Percentiles rank a stretch among this genome's conserved stretches.
These are phyloP conservation scores for Amesomyces nigricolor DNA, from an alignment of 2,329 filamentous ascomycete species.

Conservation along the genomic window DNA sequence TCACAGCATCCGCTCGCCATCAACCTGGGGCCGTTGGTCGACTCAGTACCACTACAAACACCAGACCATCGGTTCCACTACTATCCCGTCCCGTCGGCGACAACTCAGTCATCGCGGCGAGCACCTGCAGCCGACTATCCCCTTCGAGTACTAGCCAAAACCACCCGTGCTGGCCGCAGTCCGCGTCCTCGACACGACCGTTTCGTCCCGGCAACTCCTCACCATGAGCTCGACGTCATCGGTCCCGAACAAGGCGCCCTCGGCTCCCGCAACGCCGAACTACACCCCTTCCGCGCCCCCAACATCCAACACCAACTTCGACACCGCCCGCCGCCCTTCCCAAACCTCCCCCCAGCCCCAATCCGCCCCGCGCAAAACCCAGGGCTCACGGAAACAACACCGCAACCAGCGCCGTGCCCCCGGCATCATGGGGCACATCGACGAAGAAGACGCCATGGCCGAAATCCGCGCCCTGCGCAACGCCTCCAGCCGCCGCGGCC, in stretches of 20 bases:
- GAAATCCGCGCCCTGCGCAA: conserved; percentile 62
- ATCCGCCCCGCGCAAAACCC: conserved; percentile 63
- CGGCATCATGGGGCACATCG: conserved; percentile 31
- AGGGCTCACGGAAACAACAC: conserved; percentile 74
- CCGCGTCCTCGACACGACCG: background rate
- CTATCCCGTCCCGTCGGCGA: background rate
- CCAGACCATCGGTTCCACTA: background rate
- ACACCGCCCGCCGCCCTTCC: conserved; percentile 44
- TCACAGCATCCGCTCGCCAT: background rate
- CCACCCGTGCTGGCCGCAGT: background rate
- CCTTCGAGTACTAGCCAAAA: background rate
- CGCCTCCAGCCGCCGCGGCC: conserved; percentile 69
- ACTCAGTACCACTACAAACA: background rate
- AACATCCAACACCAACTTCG: conserved; percentile 43
- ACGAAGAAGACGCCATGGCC: conserved; percentile 82
- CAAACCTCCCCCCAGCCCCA: conserved; percentile 31
- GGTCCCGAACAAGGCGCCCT: conserved; percentile 47
- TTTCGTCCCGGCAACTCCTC: background rate
- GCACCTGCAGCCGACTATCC: background rate
- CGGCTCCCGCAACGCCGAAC: conserved; percentile 37
- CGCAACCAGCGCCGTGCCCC: conserved; percentile 68
- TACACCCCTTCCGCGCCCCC: conserved; percentile 38
- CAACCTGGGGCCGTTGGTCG: background rate
- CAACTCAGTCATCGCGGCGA: conserved; percentile 1
- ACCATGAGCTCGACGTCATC: conserved; percentile 35